These are phyloP conservation scores for Nidula niveotomentosa DNA, from an alignment of 1,284 basidiomycete genomes.

Conservation along the genomic window DNA sequence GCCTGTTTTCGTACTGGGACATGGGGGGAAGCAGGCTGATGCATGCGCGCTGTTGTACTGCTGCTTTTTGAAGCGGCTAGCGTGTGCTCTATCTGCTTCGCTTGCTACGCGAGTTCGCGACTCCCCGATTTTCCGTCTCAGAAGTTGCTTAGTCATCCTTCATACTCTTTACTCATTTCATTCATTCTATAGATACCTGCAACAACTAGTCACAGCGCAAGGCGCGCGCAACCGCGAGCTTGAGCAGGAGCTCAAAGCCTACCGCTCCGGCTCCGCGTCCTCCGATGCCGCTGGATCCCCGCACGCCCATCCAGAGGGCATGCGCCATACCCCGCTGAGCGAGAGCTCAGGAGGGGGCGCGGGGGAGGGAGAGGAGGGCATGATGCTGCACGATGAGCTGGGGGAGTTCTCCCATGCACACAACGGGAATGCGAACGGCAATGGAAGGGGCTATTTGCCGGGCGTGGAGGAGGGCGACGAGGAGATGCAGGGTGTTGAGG, in stretches of 20 bases:
- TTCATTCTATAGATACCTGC: slow-evolving; percentile 57
- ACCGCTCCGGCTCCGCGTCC: slow-evolving; percentile 26
- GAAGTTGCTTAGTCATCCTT: too few species aligned
- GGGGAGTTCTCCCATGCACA: not conserved
- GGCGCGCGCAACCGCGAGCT: slow-evolving; percentile 75
- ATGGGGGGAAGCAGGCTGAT: too few species aligned
- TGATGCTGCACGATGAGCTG: slow-evolving; percentile 19
- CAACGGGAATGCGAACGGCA: not conserved
- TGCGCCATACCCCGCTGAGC: too few species aligned
- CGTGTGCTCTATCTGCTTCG: too few species aligned
- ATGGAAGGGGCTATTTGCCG: not conserved
- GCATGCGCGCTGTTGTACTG: too few species aligned
- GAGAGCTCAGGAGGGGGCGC: not conserved
- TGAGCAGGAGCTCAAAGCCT: slow-evolving; percentile 59
- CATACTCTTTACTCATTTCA: not conserved
- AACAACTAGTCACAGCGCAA: slow-evolving; percentile 80
- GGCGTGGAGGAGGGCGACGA: slow-evolving; percentile 1
- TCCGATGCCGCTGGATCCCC: not conserved
- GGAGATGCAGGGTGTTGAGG: not conserved
- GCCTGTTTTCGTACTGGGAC: too few species aligned
- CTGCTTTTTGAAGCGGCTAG: too few species aligned
- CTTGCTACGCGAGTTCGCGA: too few species aligned
- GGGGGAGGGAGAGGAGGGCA: slow-evolving; percentile 9
- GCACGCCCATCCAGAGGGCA: not conserved
- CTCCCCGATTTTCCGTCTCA: too few species aligned